Base-by-base conservation (phyloP, 768 basidiomycete species). In the Solioccasus polychromus region DNA sequence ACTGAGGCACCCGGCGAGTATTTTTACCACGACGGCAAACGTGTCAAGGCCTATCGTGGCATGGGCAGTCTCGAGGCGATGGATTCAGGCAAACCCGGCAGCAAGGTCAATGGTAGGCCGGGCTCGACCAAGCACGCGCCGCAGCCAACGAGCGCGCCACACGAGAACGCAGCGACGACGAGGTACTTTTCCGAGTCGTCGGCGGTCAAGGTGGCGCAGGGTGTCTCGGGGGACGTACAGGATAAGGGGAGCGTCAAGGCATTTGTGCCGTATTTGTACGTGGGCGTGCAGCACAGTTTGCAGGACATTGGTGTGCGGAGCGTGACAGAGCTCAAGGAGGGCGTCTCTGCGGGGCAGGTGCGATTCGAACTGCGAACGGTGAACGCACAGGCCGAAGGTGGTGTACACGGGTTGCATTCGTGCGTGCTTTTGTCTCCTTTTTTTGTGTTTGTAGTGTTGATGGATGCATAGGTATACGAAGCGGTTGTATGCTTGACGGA, bases 1-100 rank as follows among this genome's bases (percentile, higher is more conserved):
- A 85, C 91, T 51, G 95, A 99, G 68, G 92, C 93, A 0, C 96
- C 96, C 0, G 96, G 96, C 57, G 93, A 98, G 71, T 99, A 96
- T 74, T 98, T 96, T 68, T 99, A 95, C 71, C 94, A 98, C 62
- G 94, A 97, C 53, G 96, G 96, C 52, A 96, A 96, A 75, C 86
- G 96, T 38, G 92, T 98, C 64, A 99, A 99, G 78, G 84, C 94
- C 26, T 99, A 98, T 71, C 85, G 96, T 45, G 96, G 96, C 5
- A 99, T 99, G 96, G 95, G 96, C 17, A 89, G 86, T 60, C 75
- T 97, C 60, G 91, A 94, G 69, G 90, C 92, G 3, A 94, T 92
- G 90, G 88, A 89, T 44, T 82, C 88, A 54, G 83, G 85, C 29
- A 83, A 81, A 51, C 63, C 77, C 3, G 61, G 58, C 1, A 46